Base-by-base conservation (phyloP, 192 early-diverging fungal species). In the Cladochytrium replicatum region DNA sequence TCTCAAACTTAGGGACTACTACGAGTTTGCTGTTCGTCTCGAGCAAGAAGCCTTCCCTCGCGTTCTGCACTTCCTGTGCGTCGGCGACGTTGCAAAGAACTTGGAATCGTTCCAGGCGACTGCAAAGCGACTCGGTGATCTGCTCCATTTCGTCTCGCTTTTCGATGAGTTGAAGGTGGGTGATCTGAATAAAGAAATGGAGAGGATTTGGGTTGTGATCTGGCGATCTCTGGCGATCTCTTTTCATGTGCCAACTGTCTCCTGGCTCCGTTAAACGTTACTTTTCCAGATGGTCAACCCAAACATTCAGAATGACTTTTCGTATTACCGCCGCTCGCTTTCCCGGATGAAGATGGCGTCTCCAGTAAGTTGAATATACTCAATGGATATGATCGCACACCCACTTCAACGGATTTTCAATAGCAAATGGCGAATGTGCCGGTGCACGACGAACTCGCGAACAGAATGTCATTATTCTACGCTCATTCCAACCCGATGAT, bases 251-350 rank as follows among this genome's bases (percentile, higher is more conserved):
- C 46, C 26, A 32, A 15, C n/a, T 15, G 17, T n/a, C n/a, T n/a
- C n/a, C n/a, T n/a, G n/a, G n/a, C n/a, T n/a, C 15, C 8, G 46
- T 1, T 15, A 9, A 23, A 22, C 29, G 27, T 38, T 21, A 11
- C 13, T 21, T 28, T 21, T 45, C 2, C 55, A 82, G 83, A 87
- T 88, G 81, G 68, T 62, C 53, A 85, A 80, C 32, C 78, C 84
- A 11, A 79, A 81, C 55, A 77, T 96, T 51, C 94, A 98, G 63
- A 98, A 98, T 64, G 94, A 98, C 54, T 92, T 98, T 60, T 91
- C 91, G 32, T 98, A 91, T 60, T 98, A 98, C 54, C 85, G 92
- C 32, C 76, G 94, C 43, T 87, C 89, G 41, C 66, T 92, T 23
- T 77, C 79, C 28, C 82, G 88, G 32, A 89, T 87, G 54, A 71